phyloP scores from a whole-genome alignment of 257 asterid species.

The Dorcoceras hygrometricum region DNA sequence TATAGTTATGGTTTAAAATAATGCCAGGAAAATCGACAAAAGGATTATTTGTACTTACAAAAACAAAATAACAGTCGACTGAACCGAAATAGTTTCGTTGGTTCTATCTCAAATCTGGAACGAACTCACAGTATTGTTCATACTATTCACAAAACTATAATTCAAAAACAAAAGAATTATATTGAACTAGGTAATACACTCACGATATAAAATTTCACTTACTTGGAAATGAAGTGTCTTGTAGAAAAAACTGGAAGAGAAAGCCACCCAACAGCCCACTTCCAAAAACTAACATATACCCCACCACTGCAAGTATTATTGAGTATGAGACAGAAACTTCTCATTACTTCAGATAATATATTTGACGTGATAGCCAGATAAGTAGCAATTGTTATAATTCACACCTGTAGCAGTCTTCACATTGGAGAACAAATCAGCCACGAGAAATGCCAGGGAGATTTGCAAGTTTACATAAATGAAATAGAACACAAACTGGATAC shows the following conservation, averaged over 20 bases:
- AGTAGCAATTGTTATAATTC: constrained; percentile 20
- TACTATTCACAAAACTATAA: not conserved
- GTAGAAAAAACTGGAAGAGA: constrained; percentile 84
- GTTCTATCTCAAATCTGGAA: not conserved
- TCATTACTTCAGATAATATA: constrained; percentile 16
- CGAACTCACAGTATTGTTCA: not conserved
- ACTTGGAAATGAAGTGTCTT: constrained; percentile 89
- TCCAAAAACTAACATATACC: constrained; percentile 82
- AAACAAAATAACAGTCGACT: not conserved
- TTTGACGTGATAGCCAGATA: not conserved
- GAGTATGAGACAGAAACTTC: constrained; percentile 12
- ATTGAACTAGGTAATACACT: not conserved
- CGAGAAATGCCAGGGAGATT: constrained; percentile 79
- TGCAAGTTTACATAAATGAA: constrained; percentile 96
- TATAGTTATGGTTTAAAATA: not conserved
- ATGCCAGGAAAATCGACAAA: not conserved
- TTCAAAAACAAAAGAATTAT: no score
- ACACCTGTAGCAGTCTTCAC: constrained; percentile 88
- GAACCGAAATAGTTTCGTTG: not conserved
- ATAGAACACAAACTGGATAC: constrained; percentile 88
- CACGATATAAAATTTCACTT: constrained; percentile 36
- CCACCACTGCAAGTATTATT: constrained; percentile 65
- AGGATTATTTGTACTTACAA: no score
- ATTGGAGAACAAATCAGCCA: constrained; percentile 69
- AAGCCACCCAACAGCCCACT: constrained; percentile 85